phyloP scores from a whole-genome alignment of 2,329 filamentous ascomycete genomes.

The Fusarium chaquense region DNA sequence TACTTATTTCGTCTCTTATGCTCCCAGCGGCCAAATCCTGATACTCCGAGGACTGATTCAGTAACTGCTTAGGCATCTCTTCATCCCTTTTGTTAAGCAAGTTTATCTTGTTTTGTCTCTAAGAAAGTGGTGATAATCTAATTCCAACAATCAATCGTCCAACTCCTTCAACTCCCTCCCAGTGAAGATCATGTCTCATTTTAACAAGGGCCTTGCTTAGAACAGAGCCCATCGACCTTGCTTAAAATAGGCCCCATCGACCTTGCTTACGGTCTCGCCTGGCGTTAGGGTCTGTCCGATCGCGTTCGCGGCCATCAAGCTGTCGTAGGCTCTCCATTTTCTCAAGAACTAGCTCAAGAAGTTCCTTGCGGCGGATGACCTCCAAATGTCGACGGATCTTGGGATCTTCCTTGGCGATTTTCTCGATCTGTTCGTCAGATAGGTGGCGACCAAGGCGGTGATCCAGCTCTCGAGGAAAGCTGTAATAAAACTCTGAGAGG shows the following conservation, averaged over 20 bases:
- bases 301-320: slow-evolving; percentile 80
- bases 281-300: slow-evolving; percentile 51
- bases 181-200: slow-evolving; percentile 47
- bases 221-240: neutral
- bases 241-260: slow-evolving; percentile 65
- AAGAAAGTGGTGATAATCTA: slow-evolving; percentile 38
- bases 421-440: slow-evolving; percentile 82
- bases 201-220: neutral
- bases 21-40: too few relatives aligned
- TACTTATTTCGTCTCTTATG: neutral
- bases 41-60: too few relatives aligned
- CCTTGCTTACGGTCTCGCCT: slow-evolving; percentile 55
- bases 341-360: slow-evolving; percentile 90
- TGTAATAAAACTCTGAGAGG: slow-evolving; percentile 96
- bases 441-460: slow-evolving; percentile 85
- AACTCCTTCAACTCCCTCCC: slow-evolving; percentile 49
- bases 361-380: slow-evolving; percentile 89
- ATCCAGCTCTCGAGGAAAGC: slow-evolving; percentile 94
- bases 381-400: slow-evolving; percentile 91
- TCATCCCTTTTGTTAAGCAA: neutral
- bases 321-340: slow-evolving; percentile 95
- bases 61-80: neutral
- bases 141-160: slow-evolving; percentile 42
- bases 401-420: slow-evolving; percentile 92
- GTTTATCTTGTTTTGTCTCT: slow-evolving; percentile 12